Percentiles rank a stretch among this genome's conserved stretches.
Evolutionary conservation across 306 rosid species (phyloP).

Genomic region (Ceratonia siliqua): DNA sequence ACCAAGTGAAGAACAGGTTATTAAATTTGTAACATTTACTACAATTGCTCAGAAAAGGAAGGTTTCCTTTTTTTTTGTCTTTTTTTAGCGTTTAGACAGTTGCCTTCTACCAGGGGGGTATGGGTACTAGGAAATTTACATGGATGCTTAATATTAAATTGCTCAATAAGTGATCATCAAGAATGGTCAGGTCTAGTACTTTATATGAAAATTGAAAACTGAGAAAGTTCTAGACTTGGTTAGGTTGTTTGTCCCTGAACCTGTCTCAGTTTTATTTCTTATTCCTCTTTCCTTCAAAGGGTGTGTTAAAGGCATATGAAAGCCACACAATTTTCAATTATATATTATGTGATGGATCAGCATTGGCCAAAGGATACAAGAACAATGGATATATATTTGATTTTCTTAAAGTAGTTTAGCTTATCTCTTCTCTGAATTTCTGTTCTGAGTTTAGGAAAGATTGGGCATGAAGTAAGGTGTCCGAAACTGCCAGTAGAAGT

Average conservation of each 20-base stretch:
- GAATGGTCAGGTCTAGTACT: no score
- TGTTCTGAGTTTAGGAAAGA: slow-evolving; percentile 1
- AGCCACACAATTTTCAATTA: neutral
- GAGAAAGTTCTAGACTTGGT: no score
- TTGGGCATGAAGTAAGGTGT: neutral
- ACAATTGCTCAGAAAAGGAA: neutral
- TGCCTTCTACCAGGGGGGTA: no score
- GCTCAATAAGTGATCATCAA: no score
- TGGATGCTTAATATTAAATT: no score
- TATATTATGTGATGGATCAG: neutral
- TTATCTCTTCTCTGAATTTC: slow-evolving; percentile 21
- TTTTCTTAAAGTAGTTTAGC: neutral
- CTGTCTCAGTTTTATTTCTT: neutral
- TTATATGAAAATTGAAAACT: no score
- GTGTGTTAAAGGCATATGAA: neutral
- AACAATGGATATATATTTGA: neutral
- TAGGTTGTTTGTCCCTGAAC: neutral
- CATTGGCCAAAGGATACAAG: neutral
- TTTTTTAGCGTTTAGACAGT: neutral
- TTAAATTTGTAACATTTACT: slow-evolving; percentile 2
- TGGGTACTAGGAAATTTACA: no score
- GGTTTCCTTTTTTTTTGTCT: neutral
- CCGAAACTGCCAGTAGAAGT: neutral
- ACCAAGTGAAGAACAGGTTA: slow-evolving; percentile 81
- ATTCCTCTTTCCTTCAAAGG: neutral